Base-by-base conservation (phyloP, 148 eudicot species). In the Arctostaphylos glauca region DNA sequence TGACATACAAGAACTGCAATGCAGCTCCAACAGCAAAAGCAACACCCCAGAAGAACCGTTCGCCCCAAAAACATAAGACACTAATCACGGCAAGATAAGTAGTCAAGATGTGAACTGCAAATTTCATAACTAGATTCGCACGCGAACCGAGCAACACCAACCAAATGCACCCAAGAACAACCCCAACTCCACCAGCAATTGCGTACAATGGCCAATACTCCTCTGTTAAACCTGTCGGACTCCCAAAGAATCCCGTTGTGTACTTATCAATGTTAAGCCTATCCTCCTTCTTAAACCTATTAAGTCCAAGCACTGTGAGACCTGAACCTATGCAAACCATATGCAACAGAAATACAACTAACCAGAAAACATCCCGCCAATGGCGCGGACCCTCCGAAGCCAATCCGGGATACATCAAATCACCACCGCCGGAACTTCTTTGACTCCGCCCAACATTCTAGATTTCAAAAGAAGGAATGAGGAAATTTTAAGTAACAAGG, bases 71-170 rank as follows among this genome's bases (percentile, higher is more conserved):
- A 83, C 97, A 96, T 80, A 96, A 86, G 44, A 96, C 91, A 67
- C 99, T 94, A 76, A 96, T 85, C 84, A 96, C 93, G 46, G 98
- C 99, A 84, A 96, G 95, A 87, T 96, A 94, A 80, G 99, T 94
- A 48, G 99, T 94, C 87, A 94, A 83, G 50, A 96, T 87, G 85
- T 96, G 99, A 56, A 96, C 95, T 0, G 95, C 88, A 53, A 96
- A 81, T 84, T 93, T 96, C 98, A 96, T 93, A 92, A 96, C 93
- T 83, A 91, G 92, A 81, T 78, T 91, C 47, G 93, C 95, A 74
- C 91, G 94, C 12, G 92, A 93, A 72, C 97, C 98, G 54, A 96
- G 94, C 86, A 96, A 82, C 72, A 91, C 74, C 86, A 96, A 81
- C 99, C 99, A 96, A 81, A 88, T 85, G 90, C 97, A 91, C 77